Evolutionary conservation across 2,329 filamentous ascomycete species (phyloP).

Genomic region (Talaromyces sp.): DNA sequence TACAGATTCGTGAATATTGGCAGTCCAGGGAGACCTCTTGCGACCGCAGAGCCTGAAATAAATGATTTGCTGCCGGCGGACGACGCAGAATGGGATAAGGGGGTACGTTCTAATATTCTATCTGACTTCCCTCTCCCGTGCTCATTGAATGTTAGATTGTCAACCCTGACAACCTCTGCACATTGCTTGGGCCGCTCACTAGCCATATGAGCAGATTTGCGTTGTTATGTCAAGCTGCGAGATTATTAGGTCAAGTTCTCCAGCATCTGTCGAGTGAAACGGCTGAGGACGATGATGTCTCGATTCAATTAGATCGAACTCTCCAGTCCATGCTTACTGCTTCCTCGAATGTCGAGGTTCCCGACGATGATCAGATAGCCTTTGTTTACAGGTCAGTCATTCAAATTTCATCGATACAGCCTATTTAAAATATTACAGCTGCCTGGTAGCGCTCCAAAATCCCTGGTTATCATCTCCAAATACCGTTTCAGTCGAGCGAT

Average conservation of each 20-base stretch:
- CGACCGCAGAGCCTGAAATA: slow-evolving; percentile 22
- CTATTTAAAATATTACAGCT: not conserved
- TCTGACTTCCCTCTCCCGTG: not conserved
- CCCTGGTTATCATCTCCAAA: slow-evolving; percentile 2
- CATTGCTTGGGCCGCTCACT: slow-evolving; percentile 23
- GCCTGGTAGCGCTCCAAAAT: not conserved
- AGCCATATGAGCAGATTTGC: slow-evolving; percentile 27
- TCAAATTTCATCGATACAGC: not conserved
- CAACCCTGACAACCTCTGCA: slow-evolving; percentile 17
- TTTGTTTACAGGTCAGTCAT: slow-evolving; percentile 25
- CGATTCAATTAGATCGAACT: slow-evolving; percentile 24
- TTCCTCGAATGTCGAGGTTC: slow-evolving; percentile 21
- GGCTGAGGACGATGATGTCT: not conserved
- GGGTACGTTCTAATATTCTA: not conserved
- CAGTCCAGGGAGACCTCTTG: slow-evolving; percentile 22
- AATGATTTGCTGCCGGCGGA: slow-evolving; percentile 22
- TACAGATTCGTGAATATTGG: slow-evolving; percentile 21
- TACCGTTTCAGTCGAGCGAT: not conserved
- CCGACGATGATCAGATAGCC: slow-evolving; percentile 23
- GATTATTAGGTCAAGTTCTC: slow-evolving; percentile 20
- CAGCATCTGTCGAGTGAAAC: slow-evolving; percentile 6
- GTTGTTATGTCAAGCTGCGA: slow-evolving; percentile 18
- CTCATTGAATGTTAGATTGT: slow-evolving; percentile 3
- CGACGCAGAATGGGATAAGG: slow-evolving; percentile 8
- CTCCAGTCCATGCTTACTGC: slow-evolving; percentile 24